These are phyloP conservation scores for Wickerhamiella dianesei DNA, from an alignment of 805 yeast genomes.

Conservation along the genomic window DNA sequence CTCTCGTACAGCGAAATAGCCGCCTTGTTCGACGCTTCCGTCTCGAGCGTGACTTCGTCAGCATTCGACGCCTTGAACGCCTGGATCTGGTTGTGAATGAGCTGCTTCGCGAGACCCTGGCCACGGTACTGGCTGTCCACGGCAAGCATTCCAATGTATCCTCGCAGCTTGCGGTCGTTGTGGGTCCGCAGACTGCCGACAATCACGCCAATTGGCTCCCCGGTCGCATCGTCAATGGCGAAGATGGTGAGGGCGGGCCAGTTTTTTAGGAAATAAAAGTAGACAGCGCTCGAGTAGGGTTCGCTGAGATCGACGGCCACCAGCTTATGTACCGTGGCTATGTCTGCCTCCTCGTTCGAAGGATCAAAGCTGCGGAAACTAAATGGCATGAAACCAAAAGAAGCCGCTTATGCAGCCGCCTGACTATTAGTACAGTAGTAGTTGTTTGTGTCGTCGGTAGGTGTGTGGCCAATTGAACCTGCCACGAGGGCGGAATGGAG, in stretches of 20 bases:
- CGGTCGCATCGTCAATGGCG: slow-evolving; percentile 27
- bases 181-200: slow-evolving; percentile 74
- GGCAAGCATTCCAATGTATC: slow-evolving; percentile 94
- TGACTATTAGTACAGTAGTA: too few relatives aligned
- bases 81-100: slow-evolving; percentile 50
- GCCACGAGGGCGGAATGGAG: too few relatives aligned
- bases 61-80: slow-evolving; percentile 52
- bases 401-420: not conserved
- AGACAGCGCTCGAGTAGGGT: slow-evolving; percentile 88
- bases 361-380: slow-evolving; percentile 15
- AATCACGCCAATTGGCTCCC: slow-evolving; percentile 52
- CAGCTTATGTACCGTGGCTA: slow-evolving; percentile 29
- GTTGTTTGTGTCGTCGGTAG: too few relatives aligned
- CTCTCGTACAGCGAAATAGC: slow-evolving; percentile 60
- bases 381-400: not conserved
- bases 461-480: too few relatives aligned
- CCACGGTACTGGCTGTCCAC: slow-evolving; percentile 63
- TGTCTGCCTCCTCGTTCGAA: slow-evolving; percentile 21
- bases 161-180: slow-evolving; percentile 58
- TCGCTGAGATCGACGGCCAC: slow-evolving; percentile 71
- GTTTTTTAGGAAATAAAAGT: slow-evolving; percentile 72
- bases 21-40: slow-evolving; percentile 68
- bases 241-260: slow-evolving; percentile 80
- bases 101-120: slow-evolving; percentile 62
- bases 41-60: slow-evolving; percentile 87